Conservation (phyloP, 225 moss, liverwort and hornwort species). For the Climacium dendroides region DNA sequence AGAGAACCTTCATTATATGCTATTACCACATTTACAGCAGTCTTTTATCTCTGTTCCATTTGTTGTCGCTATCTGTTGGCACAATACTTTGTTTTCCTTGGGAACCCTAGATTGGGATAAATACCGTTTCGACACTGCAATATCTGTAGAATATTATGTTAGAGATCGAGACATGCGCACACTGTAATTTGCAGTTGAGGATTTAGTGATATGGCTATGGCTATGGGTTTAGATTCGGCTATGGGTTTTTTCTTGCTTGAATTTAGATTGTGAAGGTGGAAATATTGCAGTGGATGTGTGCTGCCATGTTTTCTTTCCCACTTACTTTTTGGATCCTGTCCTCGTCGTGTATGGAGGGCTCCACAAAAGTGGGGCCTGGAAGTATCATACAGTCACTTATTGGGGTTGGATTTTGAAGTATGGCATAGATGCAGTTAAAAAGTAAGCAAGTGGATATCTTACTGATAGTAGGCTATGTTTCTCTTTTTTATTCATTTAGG, state of each 20-base stretch:
- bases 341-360: background rate
- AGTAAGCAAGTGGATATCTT: background rate
- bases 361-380: background rate
- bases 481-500: background rate
- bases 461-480: background rate
- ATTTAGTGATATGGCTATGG: background rate
- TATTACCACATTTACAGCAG: background rate
- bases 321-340: background rate
- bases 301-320: background rate
- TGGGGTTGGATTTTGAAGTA: background rate
- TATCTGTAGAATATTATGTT: background rate
- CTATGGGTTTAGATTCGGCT: background rate
- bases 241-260: background rate
- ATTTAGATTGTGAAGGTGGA: background rate
- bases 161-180: background rate
- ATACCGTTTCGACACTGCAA: background rate
- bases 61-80: background rate
- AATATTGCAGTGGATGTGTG: background rate
- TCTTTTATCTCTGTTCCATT: background rate
- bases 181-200: background rate
- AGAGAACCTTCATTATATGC: background rate
- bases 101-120: conserved; percentile 4
- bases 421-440: background rate
- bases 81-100: background rate
- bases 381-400: background rate